phyloP scores from a whole-genome alignment of 1,139 yeast species.

The Wickerhamomyces sp. region DNA sequence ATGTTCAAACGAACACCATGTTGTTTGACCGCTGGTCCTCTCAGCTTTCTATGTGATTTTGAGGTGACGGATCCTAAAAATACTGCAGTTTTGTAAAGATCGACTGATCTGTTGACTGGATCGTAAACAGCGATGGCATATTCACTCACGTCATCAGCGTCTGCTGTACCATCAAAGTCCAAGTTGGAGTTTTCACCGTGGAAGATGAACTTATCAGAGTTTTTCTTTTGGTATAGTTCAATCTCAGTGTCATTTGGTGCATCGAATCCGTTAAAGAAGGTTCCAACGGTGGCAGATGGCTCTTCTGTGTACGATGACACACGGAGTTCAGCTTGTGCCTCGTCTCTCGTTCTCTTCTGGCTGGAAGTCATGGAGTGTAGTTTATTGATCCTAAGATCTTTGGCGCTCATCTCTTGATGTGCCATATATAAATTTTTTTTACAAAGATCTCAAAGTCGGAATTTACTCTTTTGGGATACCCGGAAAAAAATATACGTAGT shows the following conservation, averaged over 20 bases:
- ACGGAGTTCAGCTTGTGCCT: constrained; percentile 14
- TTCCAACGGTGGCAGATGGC: constrained; percentile 34
- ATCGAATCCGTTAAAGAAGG: constrained; percentile 69
- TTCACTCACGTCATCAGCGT: constrained; percentile 32
- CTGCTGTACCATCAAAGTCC: constrained; percentile 63
- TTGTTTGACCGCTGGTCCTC: constrained; percentile 60
- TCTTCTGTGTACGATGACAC: constrained; percentile 19
- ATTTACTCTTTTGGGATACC: too few relatives aligned
- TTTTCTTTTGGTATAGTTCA: constrained; percentile 56
- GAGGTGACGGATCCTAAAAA: constrained; percentile 51
- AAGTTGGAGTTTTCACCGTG: constrained; percentile 78
- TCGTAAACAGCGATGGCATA: constrained; percentile 71
- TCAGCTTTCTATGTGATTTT: constrained; percentile 42
- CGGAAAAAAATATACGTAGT: too few relatives aligned
- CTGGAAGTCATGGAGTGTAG: not conserved
- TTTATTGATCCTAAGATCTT: too few relatives aligned
- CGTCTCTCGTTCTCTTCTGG: constrained; percentile 19
- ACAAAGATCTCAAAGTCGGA: too few relatives aligned
- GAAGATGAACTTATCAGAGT: constrained; percentile 39
- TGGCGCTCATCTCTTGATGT: too few relatives aligned
- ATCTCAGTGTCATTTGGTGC: constrained; percentile 58
- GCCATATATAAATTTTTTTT: too few relatives aligned
- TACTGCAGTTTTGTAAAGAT: constrained; percentile 57
- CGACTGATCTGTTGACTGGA: constrained; percentile 50
- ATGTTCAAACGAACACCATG: constrained; percentile 40